phyloP scores from a whole-genome alignment of 192 early-diverging fungal genomes.

The Phycomyces nitens region DNA sequence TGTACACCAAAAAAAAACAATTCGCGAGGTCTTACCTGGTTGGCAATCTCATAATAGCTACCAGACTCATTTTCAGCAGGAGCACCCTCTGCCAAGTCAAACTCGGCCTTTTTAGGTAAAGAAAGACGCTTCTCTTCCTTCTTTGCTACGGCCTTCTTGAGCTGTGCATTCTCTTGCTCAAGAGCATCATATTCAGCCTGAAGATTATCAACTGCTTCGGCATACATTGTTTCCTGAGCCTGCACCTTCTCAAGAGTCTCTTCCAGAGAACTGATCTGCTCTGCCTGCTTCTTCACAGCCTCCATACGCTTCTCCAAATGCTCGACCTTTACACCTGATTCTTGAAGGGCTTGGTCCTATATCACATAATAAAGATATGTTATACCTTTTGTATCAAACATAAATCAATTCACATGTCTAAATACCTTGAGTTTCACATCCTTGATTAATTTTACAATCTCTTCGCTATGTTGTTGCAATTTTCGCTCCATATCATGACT shows the following conservation, averaged over 20 bases:
- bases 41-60: not conserved
- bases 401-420: too few species aligned
- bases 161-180: conserved; percentile 61
- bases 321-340: conserved; percentile 70
- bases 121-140: conserved; percentile 24
- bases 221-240: conserved; percentile 63
- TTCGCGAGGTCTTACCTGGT: not conserved
- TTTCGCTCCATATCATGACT: conserved; percentile 80
- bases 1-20: not conserved
- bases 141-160: conserved; percentile 35
- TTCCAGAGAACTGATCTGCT: conserved; percentile 59
- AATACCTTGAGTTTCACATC: conserved; percentile 72
- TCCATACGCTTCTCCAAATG: conserved; percentile 78
- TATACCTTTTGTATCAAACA: too few species aligned
- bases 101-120: conserved; percentile 15
- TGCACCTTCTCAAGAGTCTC: conserved; percentile 50
- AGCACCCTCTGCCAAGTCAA: not conserved
- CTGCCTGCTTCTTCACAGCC: conserved; percentile 59
- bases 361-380: not conserved
- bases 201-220: conserved; percentile 65
- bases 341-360: conserved; percentile 73
- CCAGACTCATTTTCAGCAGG: not conserved
- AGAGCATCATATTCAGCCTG: conserved; percentile 67
- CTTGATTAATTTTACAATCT: conserved; percentile 75
- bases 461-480: conserved; percentile 69